Percentiles rank a stretch among this genome's conserved stretches.
Evolutionary conservation across 2,329 filamentous ascomycete species (phyloP).

Genomic region (Dothistroma pini): DNA sequence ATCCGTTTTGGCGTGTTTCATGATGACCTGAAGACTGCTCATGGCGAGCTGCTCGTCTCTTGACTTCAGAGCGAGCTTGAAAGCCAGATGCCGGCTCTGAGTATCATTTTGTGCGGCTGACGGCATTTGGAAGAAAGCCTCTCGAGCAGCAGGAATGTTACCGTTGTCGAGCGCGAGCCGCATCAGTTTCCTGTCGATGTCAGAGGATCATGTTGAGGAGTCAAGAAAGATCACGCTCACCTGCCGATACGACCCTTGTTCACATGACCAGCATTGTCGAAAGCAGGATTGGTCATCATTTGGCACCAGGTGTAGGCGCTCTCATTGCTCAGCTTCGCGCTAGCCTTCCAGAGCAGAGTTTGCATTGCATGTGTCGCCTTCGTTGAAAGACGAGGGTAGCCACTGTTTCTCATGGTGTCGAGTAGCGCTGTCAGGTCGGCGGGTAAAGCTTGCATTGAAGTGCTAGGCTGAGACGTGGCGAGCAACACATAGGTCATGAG

Average conservation of each 20-base stretch:
- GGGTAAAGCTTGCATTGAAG: neutral
- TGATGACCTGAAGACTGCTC: conserved; percentile 61
- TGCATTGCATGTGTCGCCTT: conserved; percentile 65
- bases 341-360: conserved; percentile 72
- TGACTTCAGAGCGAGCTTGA: conserved; percentile 28
- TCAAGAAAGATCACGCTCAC: conserved; percentile 43
- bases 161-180: conserved; percentile 62
- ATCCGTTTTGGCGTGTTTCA: conserved; percentile 50
- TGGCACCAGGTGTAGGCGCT: conserved; percentile 58
- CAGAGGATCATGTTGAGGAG: conserved; percentile 1
- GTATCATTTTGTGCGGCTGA: conserved; percentile 24
- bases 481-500: conserved; percentile 68
- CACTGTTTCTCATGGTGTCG: conserved; percentile 12
- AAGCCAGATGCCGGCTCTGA: conserved; percentile 28
- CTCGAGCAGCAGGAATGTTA: conserved; percentile 52
- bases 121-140: conserved; percentile 59
- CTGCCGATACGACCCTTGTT: conserved; percentile 64
- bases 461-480: conserved; percentile 44
- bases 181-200: conserved; percentile 68
- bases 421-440: conserved; percentile 11
- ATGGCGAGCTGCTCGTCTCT: conserved; percentile 46
- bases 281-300: conserved; percentile 63
- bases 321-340: conserved; percentile 3
- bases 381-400: conserved; percentile 45
- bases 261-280: conserved; percentile 60